Evolutionary conservation across 306 rosid species (phyloP).

Genomic region (Vigna nakashimae): DNA sequence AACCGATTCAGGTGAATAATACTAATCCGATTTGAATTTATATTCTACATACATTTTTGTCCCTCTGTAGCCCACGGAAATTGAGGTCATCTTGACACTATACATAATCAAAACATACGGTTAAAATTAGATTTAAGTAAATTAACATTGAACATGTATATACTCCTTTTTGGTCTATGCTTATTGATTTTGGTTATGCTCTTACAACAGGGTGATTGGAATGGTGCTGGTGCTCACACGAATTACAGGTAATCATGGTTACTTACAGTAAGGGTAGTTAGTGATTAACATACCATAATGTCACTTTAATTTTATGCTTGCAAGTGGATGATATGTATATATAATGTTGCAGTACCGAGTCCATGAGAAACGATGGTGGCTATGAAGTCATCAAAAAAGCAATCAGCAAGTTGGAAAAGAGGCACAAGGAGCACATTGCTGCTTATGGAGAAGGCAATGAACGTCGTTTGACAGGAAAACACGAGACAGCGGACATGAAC

Average conservation of each 20-base stretch:
- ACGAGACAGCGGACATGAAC: conserved; percentile 82
- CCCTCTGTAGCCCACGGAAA: not conserved
- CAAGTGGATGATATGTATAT: not conserved
- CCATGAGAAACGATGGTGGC: conserved; percentile 83
- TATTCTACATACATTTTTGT: not conserved
- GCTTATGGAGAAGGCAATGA: conserved; percentile 97
- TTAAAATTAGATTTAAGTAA: not conserved
- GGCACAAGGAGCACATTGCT: conserved; percentile 86
- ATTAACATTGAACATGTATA: not conserved
- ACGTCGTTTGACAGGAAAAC: conserved; percentile 85
- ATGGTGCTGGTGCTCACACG: conserved; percentile 96
- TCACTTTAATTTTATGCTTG: not conserved
- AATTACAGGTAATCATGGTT: conserved; percentile 76
- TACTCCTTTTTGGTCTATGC: not conserved
- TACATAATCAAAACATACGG: not conserved
- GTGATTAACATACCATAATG: not conserved
- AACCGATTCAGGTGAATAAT: conserved; percentile 72
- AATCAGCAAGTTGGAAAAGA: conserved; percentile 70
- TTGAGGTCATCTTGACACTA: not conserved
- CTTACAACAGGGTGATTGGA: conserved; percentile 81
- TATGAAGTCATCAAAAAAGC: conserved; percentile 77
- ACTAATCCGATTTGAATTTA: not conserved
- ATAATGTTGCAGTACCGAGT: conserved; percentile 67
- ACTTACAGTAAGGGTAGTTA: not conserved
- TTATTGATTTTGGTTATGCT: not conserved